Evolutionary conservation across 2,329 filamentous ascomycete genomes (phyloP), one percentile per base, ranked within the genome.

Genomic region (Penicillium janthinellum): DNA sequence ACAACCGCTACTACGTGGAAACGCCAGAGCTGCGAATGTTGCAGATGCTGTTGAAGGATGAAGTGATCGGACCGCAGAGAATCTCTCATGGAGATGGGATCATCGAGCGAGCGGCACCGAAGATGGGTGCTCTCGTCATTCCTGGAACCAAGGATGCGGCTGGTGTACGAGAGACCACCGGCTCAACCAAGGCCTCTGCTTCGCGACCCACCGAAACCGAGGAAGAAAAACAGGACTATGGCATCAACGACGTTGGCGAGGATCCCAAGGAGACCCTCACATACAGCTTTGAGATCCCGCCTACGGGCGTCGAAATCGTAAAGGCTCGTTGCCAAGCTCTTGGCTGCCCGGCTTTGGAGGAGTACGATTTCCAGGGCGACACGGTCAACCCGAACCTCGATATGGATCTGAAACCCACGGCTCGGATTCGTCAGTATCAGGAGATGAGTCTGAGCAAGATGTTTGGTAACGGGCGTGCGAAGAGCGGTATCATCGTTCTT

Each of bases 361-460:
- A 99, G 77, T 99, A 99, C 76, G 95, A 99, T 75, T 99, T 98
- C 76, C 86, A 92, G 59, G 93, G 95, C 67, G 95, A 99, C 73
- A 86, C 90, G 61, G 84, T 87, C 67, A 99, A 98, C 70, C 86
- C 94, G 0, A 96, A 91, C 53, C 81, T 99, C 38, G 92, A 98
- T 58, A 99, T 99, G 94, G 71, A 98, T 98, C 73, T 88, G 94
- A 73, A 88, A 86, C 80, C 67, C 1, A 64, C 67, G 12, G 67
- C 67, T 4, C 51, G 66, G 28, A 69, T 69, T 49, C 67, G 67
- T 48, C 62, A 60, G 28, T 99, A 99, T 69, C 95, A 99, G 74
- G 95, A 99, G 76, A 96, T 97, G 79, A 96, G 92, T 66, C 82
- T 99, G 10, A 96, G 91, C 80, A 99, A 99, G 77, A 99, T 99